Conservation (phyloP, 192 early-diverging fungal species). For the Umbelopsis sp. region DNA sequence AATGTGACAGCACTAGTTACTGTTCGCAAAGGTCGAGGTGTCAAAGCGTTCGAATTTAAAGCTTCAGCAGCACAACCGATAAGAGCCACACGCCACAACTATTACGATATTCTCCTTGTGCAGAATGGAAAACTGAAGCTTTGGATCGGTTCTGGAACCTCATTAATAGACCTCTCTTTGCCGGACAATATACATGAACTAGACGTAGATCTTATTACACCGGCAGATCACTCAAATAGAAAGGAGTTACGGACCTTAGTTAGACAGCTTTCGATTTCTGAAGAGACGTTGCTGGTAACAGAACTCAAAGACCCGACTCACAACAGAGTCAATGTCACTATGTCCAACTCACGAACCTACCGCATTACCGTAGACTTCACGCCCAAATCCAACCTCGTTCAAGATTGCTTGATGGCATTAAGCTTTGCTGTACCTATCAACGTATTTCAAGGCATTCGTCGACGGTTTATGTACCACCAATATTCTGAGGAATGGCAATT, state of each 20-base stretch:
- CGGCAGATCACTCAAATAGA: neutral
- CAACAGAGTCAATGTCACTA: neutral
- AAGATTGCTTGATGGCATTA: slow-evolving; percentile 8
- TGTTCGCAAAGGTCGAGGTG: slow-evolving; percentile 5
- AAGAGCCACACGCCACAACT: neutral
- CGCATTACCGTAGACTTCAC: neutral
- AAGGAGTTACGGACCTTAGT: neutral
- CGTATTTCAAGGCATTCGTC: slow-evolving; percentile 3
- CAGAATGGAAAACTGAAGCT: slow-evolving; percentile 1
- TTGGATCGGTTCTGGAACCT: neutral
- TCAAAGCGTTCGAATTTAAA: slow-evolving; percentile 1
- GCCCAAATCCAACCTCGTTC: neutral
- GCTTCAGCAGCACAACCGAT: neutral
- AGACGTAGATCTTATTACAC: neutral
- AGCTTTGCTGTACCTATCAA: slow-evolving; percentile 3
- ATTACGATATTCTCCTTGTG: neutral
- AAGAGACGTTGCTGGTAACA: neutral
- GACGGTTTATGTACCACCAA: neutral
- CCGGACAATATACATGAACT: neutral
- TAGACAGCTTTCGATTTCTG: neutral
- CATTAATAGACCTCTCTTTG: neutral
- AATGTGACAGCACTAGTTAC: slow-evolving; percentile 3
- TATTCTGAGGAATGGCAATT: neutral
- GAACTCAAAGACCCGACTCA: neutral
- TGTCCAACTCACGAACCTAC: neutral